Conservation (phyloP, 176 grass and related monocot species). For the Eragrostis curvula region DNA sequence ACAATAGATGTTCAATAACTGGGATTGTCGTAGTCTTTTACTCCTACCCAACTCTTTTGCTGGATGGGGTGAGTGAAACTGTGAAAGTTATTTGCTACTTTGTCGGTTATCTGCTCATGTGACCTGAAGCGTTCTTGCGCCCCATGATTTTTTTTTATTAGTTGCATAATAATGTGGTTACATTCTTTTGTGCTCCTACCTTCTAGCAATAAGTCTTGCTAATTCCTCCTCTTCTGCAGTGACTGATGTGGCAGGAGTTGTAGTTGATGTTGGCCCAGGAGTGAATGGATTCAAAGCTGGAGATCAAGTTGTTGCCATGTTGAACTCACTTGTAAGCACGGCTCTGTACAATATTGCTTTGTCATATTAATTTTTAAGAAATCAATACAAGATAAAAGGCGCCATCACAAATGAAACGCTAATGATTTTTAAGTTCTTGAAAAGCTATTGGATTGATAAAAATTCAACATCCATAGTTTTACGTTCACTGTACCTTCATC, state of each 20-base stretch:
- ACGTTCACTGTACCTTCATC: not conserved
- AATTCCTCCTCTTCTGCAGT: conserved; percentile 26
- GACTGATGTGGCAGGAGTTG: conserved; percentile 65
- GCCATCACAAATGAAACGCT: not conserved
- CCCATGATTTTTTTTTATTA: not conserved
- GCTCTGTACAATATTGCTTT: not conserved
- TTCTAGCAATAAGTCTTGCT: not conserved
- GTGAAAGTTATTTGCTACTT: not conserved
- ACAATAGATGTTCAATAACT: not conserved
- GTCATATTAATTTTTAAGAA: not conserved
- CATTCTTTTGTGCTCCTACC: not conserved
- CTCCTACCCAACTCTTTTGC: too few species aligned
- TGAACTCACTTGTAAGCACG: conserved; percentile 46
- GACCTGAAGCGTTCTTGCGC: not conserved
- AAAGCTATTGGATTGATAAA: not conserved
- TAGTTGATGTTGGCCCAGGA: conserved; percentile 60
- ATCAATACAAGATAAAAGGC: not conserved
- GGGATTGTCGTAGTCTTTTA: not conserved
- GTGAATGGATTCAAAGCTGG: conserved; percentile 48
- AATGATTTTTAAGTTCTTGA: not conserved
- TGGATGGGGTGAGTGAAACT: not conserved
- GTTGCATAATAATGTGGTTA: not conserved
- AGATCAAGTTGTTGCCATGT: conserved; percentile 63
- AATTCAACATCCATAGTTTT: not conserved
- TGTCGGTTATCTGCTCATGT: not conserved